Percentiles rank a stretch among this genome's conserved stretches.
These are phyloP conservation scores for Komagataella pseudopastoris DNA, from an alignment of 805 yeast genomes.

Conservation along the genomic window DNA sequence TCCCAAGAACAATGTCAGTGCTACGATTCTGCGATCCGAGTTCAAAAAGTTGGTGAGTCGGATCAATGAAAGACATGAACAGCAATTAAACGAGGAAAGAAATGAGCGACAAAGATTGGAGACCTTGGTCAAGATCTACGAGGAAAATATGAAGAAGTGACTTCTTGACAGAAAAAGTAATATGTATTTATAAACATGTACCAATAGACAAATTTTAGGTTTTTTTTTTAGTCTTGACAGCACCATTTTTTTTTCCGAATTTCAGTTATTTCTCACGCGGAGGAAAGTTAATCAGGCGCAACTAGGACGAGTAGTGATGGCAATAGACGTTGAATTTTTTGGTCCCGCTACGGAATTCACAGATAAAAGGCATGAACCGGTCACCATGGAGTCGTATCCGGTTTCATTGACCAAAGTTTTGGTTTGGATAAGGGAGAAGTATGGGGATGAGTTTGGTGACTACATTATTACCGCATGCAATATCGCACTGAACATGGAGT, in stretches of 20 bases:
- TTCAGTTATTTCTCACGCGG: background rate
- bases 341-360: conserved; percentile 19
- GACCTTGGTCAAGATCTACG: conserved; percentile 16
- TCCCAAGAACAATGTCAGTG: conserved; percentile 18
- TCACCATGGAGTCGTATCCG: background rate
- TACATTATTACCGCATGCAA: conserved; percentile 13
- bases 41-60: conserved; percentile 52
- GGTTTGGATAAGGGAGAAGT: background rate
- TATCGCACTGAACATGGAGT: conserved; percentile 14
- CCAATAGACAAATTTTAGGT: background rate
- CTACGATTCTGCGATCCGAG: conserved; percentile 50
- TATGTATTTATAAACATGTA: background rate
- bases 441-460: conserved; percentile 5
- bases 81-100: conserved; percentile 43
- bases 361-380: conserved; percentile 1
- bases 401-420: background rate
- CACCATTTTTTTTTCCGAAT: background rate
- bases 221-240: background rate
- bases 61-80: conserved; percentile 47
- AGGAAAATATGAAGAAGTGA: background rate
- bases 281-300: background rate
- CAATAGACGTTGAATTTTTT: conserved; percentile 13
- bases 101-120: conserved; percentile 32
- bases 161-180: background rate
- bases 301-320: background rate